Percentiles rank a stretch among this genome's conserved stretches.
phyloP scores from a whole-genome alignment of 345 rosid genomes.

The Rhodamnia rubescens region DNA sequence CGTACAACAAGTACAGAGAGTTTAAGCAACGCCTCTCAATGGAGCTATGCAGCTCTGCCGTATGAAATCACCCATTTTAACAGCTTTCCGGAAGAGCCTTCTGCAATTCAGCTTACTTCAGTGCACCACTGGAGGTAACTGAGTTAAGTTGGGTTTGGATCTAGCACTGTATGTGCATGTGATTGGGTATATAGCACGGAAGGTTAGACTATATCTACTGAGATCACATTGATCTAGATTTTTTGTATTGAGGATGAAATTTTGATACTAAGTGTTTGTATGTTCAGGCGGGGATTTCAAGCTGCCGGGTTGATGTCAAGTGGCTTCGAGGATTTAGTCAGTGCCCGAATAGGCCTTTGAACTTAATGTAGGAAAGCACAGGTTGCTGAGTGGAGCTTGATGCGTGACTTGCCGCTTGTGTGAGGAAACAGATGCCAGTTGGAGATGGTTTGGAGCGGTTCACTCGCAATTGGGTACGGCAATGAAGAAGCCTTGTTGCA shows the following conservation, averaged over 20 bases:
- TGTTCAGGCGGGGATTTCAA: background rate
- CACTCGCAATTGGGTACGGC: background rate
- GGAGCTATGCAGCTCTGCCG: background rate
- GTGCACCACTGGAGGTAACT: background rate
- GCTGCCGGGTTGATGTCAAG: background rate
- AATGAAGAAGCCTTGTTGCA: background rate
- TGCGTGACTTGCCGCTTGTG: background rate
- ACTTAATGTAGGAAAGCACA: background rate
- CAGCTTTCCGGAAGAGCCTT: background rate
- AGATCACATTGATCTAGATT: background rate
- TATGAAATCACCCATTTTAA: background rate
- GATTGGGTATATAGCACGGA: background rate
- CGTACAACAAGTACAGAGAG: background rate
- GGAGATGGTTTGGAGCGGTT: background rate
- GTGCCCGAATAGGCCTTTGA: background rate
- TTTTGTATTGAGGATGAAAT: background rate
- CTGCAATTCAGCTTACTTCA: background rate
- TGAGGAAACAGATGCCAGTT: background rate
- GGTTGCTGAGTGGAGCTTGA: background rate
- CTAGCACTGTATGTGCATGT: background rate
- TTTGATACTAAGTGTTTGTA: background rate
- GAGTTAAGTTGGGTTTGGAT: background rate
- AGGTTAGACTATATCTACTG: background rate
- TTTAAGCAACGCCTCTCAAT: background rate
- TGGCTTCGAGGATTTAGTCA: background rate